A percentile compares a stretch with the other conserved stretches of the same genome.
Conservation (phyloP, 2,329 filamentous ascomycete genomes). For the Ophiocordyceps camponoti-rufipedis region DNA sequence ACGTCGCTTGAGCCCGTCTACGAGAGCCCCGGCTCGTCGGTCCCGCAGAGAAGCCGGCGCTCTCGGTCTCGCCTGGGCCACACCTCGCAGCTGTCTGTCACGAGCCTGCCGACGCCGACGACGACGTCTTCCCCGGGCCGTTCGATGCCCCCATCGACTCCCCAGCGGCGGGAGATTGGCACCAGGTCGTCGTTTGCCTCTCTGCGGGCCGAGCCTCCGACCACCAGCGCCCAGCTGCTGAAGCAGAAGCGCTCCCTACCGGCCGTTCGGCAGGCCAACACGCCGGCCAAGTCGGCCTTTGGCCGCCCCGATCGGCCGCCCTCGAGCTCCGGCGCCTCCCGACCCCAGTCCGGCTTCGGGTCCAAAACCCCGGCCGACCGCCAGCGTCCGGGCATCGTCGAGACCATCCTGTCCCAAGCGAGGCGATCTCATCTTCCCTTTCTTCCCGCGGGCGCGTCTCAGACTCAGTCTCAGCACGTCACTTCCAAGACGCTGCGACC, state of each 20-base stretch:
- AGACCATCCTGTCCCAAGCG: slow-evolving; percentile 30
- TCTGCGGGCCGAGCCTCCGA: slow-evolving; percentile 41
- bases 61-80: slow-evolving; percentile 53
- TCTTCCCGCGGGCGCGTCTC: slow-evolving; percentile 56
- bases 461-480: slow-evolving; percentile 61
- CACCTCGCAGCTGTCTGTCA: slow-evolving; percentile 48
- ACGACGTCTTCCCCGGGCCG: slow-evolving; percentile 36
- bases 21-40: slow-evolving; percentile 64
- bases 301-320: slow-evolving; percentile 37
- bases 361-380: slow-evolving; percentile 59
- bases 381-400: slow-evolving; percentile 24
- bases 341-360: slow-evolving; percentile 33
- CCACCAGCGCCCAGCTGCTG: slow-evolving; percentile 45
- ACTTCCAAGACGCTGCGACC: slow-evolving; percentile 51
- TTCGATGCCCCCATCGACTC: slow-evolving; percentile 37
- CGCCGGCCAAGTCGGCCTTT: slow-evolving; percentile 28
- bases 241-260: slow-evolving; percentile 49
- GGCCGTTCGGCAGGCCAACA: slow-evolving; percentile 32
- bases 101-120: slow-evolving; percentile 42
- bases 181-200: slow-evolving; percentile 34
- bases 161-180: slow-evolving; percentile 40
- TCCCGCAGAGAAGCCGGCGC: slow-evolving; percentile 38
- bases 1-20: slow-evolving; percentile 76
- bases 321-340: slow-evolving; percentile 34
- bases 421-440: slow-evolving; percentile 55